Conservation (phyloP, 129 eudicot species). For the Scalesia atractyloides region DNA sequence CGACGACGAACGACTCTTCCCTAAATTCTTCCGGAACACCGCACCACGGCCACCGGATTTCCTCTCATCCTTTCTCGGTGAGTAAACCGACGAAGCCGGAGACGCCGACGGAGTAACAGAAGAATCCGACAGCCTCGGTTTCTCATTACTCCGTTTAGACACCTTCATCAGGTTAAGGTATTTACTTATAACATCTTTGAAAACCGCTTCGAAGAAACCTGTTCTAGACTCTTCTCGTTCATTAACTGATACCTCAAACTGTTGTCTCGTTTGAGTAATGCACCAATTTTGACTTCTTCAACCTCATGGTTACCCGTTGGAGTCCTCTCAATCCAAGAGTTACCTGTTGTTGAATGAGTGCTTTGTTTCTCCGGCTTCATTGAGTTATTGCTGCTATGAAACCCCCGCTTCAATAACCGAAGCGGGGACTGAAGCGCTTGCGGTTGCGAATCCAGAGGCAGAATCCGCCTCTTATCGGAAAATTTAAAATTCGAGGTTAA, state of each 20-base stretch:
- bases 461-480: not conserved
- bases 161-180: conserved; percentile 57
- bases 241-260: conserved; percentile 52
- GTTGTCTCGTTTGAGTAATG: conserved; percentile 47
- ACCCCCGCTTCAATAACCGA: conserved; percentile 43
- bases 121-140: conserved; percentile 33
- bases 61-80: conserved; percentile 57
- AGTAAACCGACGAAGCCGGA: conserved; percentile 46
- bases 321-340: no score
- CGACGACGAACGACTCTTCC: conserved; percentile 62
- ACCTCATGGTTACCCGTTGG: not conserved
- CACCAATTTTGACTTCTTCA: conserved; percentile 39
- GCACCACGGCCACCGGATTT: conserved; percentile 32
- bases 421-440: conserved; percentile 58
- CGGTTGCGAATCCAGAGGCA: conserved; percentile 20
- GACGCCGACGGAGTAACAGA: conserved; percentile 49
- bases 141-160: conserved; percentile 43
- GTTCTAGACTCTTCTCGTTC: conserved; percentile 27
- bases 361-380: conserved; percentile 30
- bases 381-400: conserved; percentile 32
- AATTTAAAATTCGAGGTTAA: not conserved
- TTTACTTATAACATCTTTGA: conserved; percentile 42
- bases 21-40: conserved; percentile 50
- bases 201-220: conserved; percentile 29
- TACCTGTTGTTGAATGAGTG: no score